Percentiles rank a stretch among this genome's conserved stretches.
phyloP scores from a whole-genome alignment of 2,329 filamentous ascomycete species.

The Trichoderma oligosporum region DNA sequence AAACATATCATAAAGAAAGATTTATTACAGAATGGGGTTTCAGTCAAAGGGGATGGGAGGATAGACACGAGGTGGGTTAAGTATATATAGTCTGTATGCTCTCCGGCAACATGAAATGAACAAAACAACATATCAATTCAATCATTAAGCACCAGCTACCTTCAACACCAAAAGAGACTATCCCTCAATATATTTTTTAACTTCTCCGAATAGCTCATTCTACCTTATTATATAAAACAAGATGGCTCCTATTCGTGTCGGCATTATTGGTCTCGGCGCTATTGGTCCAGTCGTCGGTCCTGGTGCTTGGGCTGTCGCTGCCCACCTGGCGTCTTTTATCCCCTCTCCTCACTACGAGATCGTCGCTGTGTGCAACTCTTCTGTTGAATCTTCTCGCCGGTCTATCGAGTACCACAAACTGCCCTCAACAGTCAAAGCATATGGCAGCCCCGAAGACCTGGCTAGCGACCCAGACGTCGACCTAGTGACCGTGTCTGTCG shows the following conservation, averaged over 20 bases:
- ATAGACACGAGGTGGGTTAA: no score
- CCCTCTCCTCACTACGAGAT: slow-evolving; percentile 41
- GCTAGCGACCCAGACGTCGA: slow-evolving; percentile 47
- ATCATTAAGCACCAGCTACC: background rate
- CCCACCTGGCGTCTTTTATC: slow-evolving; percentile 47
- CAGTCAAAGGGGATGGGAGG: background rate
- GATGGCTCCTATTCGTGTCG: slow-evolving; percentile 25
- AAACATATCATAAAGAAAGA: no score
- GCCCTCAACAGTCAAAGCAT: slow-evolving; percentile 37
- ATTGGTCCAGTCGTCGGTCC: background rate
- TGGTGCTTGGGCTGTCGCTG: slow-evolving; percentile 47
- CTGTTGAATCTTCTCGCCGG: slow-evolving; percentile 38
- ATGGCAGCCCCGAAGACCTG: slow-evolving; percentile 44
- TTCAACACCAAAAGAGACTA: background rate
- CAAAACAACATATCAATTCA: background rate
- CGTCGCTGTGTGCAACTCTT: slow-evolving; percentile 48
- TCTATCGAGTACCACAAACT: slow-evolving; percentile 43
- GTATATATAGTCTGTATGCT: background rate
- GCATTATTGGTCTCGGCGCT: slow-evolving; percentile 23
- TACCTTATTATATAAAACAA: no score
- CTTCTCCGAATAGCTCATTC: no score
- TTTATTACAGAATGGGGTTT: no score
- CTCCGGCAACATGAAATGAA: background rate
- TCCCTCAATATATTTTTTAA: no score
- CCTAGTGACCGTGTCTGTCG: slow-evolving; percentile 48